Evolutionary conservation across 495 filamentous ascomycete species (phyloP).

Genomic region (Geoglossum glabrum): DNA sequence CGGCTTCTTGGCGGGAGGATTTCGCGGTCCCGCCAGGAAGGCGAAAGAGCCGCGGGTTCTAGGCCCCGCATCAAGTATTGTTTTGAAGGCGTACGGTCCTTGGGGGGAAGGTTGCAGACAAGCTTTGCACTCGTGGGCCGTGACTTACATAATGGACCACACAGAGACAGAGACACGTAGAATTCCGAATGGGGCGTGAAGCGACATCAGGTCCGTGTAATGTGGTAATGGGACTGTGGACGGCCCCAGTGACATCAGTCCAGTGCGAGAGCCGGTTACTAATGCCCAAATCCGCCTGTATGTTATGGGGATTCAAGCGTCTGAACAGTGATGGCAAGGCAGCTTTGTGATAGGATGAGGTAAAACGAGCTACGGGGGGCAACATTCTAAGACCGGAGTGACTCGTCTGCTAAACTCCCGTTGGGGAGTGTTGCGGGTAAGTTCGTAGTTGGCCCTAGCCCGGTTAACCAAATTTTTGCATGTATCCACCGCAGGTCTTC

Average conservation of each 20-base stretch:
- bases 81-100: not conserved
- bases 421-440: not conserved
- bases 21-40: too few relatives aligned
- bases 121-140: too few relatives aligned
- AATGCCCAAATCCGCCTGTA: too few relatives aligned
- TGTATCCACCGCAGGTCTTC: slow-evolving; percentile 7
- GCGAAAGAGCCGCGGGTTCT: not conserved
- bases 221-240: not conserved
- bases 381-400: not conserved
- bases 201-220: not conserved
- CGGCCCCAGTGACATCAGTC: not conserved
- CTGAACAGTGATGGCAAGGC: too few relatives aligned
- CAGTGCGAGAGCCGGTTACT: not conserved
- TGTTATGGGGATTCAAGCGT: too few relatives aligned
- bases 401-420: not conserved
- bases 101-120: not conserved
- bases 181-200: not conserved
- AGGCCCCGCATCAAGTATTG: not conserved
- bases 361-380: not conserved
- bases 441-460: slow-evolving; percentile 1
- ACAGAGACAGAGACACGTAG: not conserved
- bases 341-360: too few relatives aligned
- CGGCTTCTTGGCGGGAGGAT: not conserved
- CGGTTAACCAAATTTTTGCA: slow-evolving; percentile 3
- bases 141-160: too few relatives aligned